Base-by-base conservation (phyloP, 1,284 basidiomycete species). In the Caloboletus firmus region DNA sequence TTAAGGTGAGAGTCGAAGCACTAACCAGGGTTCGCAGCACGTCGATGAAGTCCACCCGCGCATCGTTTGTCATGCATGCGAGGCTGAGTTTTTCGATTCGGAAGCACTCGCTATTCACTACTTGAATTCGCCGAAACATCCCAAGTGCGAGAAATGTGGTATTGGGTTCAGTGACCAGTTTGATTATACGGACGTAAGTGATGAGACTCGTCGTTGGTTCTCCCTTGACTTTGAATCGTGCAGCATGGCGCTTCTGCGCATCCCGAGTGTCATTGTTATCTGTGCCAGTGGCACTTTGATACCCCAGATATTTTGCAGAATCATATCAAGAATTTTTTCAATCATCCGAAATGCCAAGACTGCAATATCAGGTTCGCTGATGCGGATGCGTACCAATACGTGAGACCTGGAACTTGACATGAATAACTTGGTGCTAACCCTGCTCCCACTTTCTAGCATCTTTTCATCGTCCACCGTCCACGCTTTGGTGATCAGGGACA, bases 241-340 rank as follows among this genome's bases (percentile, higher is more conserved):
- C 39, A 69, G 68, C 68, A 70, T 41, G 68, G 70, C 15, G 68
- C 59, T 37, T 65, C 57, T 7, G 55, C 56, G 32, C 68, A 69
- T 52, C 70, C 68, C 5, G 71, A 69, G 35, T 58, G 58, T 44
- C 67, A 72, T 30, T 69, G 68, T 40, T 55, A 67, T 51, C 37
- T 68, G 20, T 69, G 68, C 45, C 71, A 70, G 20, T 70, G 71
- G 71, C 68, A 72, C 45, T 73, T 70, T 52, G 70, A 70, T 36
- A 59, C 59, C 12, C 52, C 65, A 5, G 56, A 65, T 17, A 43
- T 59, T 39, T 50, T 73, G 36, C 67, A 60, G 13, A 69, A 63
- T 45, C 71, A 70, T 42, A 68, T 68, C 55, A 67, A 46, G 12
- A 68, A 72, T 37, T 73, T 70, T 39, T 66, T 59, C 42, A 71